A percentile compares a stretch with the other conserved stretches of the same genome.
These are phyloP conservation scores for Jaltomata sinuosa DNA, from an alignment of 257 asterid species.

Conservation along the genomic window DNA sequence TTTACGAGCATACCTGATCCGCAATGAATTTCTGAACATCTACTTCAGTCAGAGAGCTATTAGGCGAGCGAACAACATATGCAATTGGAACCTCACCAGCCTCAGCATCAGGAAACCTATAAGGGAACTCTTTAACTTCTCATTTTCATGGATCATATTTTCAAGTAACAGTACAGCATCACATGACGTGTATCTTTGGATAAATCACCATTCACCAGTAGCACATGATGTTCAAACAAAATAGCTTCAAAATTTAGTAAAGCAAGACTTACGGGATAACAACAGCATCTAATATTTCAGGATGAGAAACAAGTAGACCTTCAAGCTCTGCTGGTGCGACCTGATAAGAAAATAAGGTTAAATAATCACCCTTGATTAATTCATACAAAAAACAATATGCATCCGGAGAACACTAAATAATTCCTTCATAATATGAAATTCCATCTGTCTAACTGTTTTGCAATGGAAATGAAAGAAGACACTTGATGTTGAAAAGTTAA, in stretches of 20 bases:
- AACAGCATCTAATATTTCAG: conserved; percentile 86
- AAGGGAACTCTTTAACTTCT: background rate
- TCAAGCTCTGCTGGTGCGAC: conserved; percentile 99
- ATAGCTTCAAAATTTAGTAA: background rate
- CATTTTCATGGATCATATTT: background rate
- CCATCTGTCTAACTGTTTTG: background rate
- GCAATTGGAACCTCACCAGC: conserved; percentile 97
- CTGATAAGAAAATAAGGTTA: conserved; percentile 21
- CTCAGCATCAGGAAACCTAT: conserved; percentile 88
- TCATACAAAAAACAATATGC: background rate
- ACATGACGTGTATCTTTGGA: background rate
- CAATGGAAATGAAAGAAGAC: background rate
- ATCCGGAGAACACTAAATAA: background rate
- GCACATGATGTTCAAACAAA: background rate
- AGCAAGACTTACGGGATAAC: conserved; percentile 70
- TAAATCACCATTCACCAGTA: background rate
- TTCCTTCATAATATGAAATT: background rate
- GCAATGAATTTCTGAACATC: conserved; percentile 72
- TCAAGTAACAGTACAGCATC: background rate
- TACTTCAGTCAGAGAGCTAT: conserved; percentile 83
- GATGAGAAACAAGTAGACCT: conserved; percentile 88
- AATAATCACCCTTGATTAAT: background rate
- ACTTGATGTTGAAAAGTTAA: background rate
- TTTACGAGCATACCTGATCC: conserved; percentile 49
- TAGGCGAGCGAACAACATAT: conserved; percentile 75